Evolutionary conservation across 2,329 filamentous ascomycete species (phyloP), one percentile per base, ranked within the genome.

Genomic region (Phialemonium atrogriseum): DNA sequence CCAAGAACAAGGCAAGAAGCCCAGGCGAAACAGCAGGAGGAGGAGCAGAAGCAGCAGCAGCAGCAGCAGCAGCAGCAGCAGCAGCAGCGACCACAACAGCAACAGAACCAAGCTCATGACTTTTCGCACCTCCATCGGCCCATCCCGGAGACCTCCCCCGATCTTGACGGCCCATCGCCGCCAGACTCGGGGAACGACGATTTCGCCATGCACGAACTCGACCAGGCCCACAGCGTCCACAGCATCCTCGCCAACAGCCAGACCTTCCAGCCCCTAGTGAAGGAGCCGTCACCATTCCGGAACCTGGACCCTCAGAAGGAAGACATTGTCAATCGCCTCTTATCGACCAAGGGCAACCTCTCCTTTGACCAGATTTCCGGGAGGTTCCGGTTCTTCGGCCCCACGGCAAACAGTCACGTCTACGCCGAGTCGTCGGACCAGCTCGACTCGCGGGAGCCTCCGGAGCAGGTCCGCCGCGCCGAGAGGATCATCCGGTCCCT

Each of bases 341-440:
- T 73, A 5, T 64, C 62, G 1, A 65, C 65, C 4, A 58, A 62
- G 21, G 66, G 65, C 6, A 67, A 66, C 44, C 52, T 70, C 8
- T 63, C 62, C 11, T 67, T 70, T 34, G 67, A 72, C 37, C 66
- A 67, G 37, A 49, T 68, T 2, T 66, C 59, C 13, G 66, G 66
- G 5, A 53, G 62, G n/a, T 45, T 68, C 5, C 58, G 66, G 15
- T 72, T 68, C 50, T 72, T 70, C 35, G 68, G 68, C 2, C 65
- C 66, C 2, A 70, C 67, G 4, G 67, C 66, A 29, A 71, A 70
- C 46, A 64, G 60, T 35, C 67, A 71, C 32, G 63, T 71, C 2
- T 64, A 69, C 37, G 64, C 64, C 4, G 56, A 58, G 19, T 46
- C 56, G 2, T 44, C 52, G 2, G 46, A 49, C 27, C 51, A 52